Evolutionary conservation across 768 basidiomycete genomes (phyloP).

Genomic region (Macrocybe gigantea): DNA sequence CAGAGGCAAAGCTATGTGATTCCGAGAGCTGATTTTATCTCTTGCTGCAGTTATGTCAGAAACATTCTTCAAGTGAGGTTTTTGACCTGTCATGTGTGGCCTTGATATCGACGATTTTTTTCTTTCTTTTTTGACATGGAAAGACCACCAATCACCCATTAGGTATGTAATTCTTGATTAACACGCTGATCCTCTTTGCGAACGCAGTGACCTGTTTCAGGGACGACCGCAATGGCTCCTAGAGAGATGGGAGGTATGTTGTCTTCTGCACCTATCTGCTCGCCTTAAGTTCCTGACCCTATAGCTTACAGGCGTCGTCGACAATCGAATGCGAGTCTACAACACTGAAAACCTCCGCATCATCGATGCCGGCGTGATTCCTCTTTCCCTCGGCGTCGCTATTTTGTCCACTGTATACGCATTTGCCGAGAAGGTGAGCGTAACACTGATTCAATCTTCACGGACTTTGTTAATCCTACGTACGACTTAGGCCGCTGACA

Average conservation of each 20-base stretch:
- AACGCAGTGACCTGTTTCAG: background rate
- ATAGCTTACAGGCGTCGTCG: background rate
- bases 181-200: background rate
- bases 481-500: too few relatives aligned
- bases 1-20: too few relatives aligned
- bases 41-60: too few relatives aligned
- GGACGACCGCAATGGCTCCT: constrained; percentile 5
- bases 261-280: background rate
- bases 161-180: background rate
- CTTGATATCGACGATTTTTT: too few relatives aligned
- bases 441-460: too few relatives aligned
- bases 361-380: constrained; percentile 5
- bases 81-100: too few relatives aligned
- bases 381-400: constrained; percentile 3
- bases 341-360: constrained; percentile 2
- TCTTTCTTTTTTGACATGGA: background rate
- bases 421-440: constrained; percentile 3
- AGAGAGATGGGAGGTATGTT: background rate
- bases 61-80: too few relatives aligned
- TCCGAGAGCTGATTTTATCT: too few relatives aligned
- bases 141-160: background rate
- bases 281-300: background rate
- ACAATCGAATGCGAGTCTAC: constrained; percentile 2
- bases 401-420: constrained; percentile 4
- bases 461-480: too few relatives aligned